A percentile compares a stretch with the other conserved stretches of the same genome.
These are phyloP conservation scores for Prillingera fragicola DNA, from an alignment of 1,284 basidiomycete species.

Conservation along the genomic window DNA sequence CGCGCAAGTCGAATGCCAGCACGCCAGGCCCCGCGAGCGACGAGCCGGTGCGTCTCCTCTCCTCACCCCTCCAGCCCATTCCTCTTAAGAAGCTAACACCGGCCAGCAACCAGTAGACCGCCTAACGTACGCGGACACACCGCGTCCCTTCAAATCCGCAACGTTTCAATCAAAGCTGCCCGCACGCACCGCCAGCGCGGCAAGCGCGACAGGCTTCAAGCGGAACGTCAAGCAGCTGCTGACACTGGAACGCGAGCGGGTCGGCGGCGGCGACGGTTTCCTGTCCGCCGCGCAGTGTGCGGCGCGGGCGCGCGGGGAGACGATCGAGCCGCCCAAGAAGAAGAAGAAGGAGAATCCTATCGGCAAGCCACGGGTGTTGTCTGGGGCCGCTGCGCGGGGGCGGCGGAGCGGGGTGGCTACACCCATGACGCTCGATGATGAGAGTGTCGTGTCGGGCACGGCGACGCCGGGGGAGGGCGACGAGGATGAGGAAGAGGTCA, in stretches of 20 bases:
- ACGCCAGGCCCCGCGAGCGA: conserved; percentile 32
- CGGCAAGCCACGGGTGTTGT: conserved; percentile 10
- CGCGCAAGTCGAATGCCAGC: conserved; percentile 36
- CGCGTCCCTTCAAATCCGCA: conserved; percentile 42
- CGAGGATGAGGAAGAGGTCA: conserved; percentile 3
- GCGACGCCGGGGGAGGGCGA: conserved; percentile 12
- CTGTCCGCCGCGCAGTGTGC: conserved; percentile 32
- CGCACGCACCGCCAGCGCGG: conserved; percentile 31
- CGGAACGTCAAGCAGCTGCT: conserved; percentile 47
- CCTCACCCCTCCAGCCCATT: neutral
- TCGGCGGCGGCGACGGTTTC: conserved; percentile 42
- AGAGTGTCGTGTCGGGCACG: conserved; percentile 14
- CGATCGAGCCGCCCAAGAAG: conserved; percentile 37
- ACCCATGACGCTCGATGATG: conserved; percentile 20
- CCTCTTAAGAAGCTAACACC: neutral
- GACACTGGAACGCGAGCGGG: conserved; percentile 40
- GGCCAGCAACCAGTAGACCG: conserved; percentile 26
- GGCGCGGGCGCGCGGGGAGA: conserved; percentile 35
- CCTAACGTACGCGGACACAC: conserved; percentile 38
- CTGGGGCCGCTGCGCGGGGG: neutral
- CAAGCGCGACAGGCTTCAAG: conserved; percentile 26
- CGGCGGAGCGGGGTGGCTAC: conserved; percentile 23
- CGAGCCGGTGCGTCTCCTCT: conserved; percentile 13
- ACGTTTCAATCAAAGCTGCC: conserved; percentile 34
- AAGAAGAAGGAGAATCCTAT: conserved; percentile 32